A percentile compares a stretch with the other conserved stretches of the same genome.
Evolutionary conservation across 164 flowering plant genomes (phyloP).

Genomic region (Piper betle): DNA sequence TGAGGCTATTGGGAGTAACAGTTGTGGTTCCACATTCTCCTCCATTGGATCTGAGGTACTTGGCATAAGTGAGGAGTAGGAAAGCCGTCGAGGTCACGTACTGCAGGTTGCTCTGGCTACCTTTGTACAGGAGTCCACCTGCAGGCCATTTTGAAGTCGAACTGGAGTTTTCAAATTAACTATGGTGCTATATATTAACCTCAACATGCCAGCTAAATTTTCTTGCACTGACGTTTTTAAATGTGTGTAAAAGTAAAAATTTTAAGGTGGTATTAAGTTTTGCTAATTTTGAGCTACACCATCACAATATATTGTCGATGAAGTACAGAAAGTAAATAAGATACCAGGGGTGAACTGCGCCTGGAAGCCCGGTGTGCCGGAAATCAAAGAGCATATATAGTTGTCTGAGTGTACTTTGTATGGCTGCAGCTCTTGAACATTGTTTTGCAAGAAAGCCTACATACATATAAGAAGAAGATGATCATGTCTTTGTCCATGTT

Average conservation of each 20-base stretch:
- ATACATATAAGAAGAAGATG: not conserved
- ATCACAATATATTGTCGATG: too few species aligned
- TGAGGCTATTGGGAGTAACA: constrained; percentile 32
- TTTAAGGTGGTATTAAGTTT: too few species aligned
- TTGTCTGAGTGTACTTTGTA: constrained; percentile 82
- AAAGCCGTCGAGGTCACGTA: constrained; percentile 67
- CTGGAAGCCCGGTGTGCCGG: constrained; percentile 59
- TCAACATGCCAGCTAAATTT: too few species aligned
- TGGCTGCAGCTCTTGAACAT: constrained; percentile 35
- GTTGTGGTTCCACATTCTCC: constrained; percentile 40
- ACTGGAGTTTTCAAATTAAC: too few species aligned
- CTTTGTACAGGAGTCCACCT: constrained; percentile 80
- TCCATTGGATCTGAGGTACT: constrained; percentile 34
- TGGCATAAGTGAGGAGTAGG: constrained; percentile 64
- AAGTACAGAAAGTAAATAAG: not conserved
- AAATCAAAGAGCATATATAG: constrained; percentile 75
- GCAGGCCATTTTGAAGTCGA: constrained; percentile 4
- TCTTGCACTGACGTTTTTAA: too few species aligned
- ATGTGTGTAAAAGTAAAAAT: too few species aligned
- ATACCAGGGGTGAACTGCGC: constrained; percentile 87
- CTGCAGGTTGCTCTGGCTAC: constrained; percentile 72
- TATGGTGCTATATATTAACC: too few species aligned
- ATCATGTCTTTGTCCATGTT: not conserved
- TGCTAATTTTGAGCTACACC: too few species aligned
- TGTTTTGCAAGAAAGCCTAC: constrained; percentile 54